These are phyloP conservation scores for Aspergillus hancockii DNA, from an alignment of 495 filamentous ascomycete species.

Conservation along the genomic window DNA sequence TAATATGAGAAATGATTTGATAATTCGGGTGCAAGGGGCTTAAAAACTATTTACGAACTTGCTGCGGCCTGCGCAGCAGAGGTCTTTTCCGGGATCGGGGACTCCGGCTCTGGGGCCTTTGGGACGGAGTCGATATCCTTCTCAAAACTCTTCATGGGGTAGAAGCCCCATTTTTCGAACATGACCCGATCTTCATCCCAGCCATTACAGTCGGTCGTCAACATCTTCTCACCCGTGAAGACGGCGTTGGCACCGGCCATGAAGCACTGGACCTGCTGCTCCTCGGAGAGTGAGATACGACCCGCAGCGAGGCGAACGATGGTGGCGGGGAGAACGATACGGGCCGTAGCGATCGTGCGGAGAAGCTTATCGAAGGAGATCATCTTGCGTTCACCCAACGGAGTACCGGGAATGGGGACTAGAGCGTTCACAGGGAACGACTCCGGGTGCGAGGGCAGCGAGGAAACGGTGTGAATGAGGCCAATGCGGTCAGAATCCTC, in stretches of 20 bases:
- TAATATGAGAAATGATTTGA: neutral
- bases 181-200: slow-evolving; percentile 83
- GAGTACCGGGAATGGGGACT: slow-evolving; percentile 83
- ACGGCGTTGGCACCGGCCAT: slow-evolving; percentile 84
- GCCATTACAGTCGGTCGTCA: slow-evolving; percentile 83
- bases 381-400: slow-evolving; percentile 68
- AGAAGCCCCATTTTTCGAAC: slow-evolving; percentile 76
- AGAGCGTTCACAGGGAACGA: slow-evolving; percentile 84
- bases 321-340: slow-evolving; percentile 74
- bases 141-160: slow-evolving; percentile 64
- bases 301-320: slow-evolving; percentile 83
- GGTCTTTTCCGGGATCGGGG: slow-evolving; percentile 2
- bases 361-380: slow-evolving; percentile 71
- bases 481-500: slow-evolving; percentile 72
- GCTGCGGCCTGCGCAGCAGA: slow-evolving; percentile 23
- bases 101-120: slow-evolving; percentile 1
- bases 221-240: slow-evolving; percentile 90
- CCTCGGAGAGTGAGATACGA: slow-evolving; percentile 73
- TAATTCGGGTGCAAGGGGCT: neutral
- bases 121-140: slow-evolving; percentile 19
- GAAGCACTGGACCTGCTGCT: slow-evolving; percentile 82
- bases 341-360: slow-evolving; percentile 76
- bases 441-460: slow-evolving; percentile 75
- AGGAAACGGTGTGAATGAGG: slow-evolving; percentile 74
- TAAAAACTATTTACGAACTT: slow-evolving; percentile 12